Conservation (phyloP, 2,329 filamentous ascomycete species). For the Calonectria henricotiae region DNA sequence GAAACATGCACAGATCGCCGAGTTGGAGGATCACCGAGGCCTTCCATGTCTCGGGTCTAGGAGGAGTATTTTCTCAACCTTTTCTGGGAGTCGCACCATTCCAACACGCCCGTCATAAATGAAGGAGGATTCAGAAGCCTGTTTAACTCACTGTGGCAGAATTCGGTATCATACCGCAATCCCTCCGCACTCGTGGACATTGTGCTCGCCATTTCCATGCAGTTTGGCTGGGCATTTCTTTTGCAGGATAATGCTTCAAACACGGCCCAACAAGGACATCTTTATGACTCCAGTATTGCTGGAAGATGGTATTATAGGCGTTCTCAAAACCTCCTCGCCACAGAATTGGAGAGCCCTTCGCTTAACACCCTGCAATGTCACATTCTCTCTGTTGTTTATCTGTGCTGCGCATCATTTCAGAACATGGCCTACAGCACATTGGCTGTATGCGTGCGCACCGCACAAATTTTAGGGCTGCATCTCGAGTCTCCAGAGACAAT, state of each 20-base stretch:
- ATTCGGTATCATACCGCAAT: conserved; percentile 51
- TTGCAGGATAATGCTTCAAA: conserved; percentile 7
- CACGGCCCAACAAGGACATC: not conserved
- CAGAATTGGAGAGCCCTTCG: conserved; percentile 65
- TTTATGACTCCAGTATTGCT: conserved; percentile 61
- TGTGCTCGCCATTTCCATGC: conserved; percentile 68
- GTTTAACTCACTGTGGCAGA: conserved; percentile 61
- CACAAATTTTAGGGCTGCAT: conserved; percentile 66
- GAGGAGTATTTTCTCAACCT: conserved; percentile 65
- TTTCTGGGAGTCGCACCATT: conserved; percentile 65
- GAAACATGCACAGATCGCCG: not conserved
- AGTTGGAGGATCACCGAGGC: conserved; percentile 3
- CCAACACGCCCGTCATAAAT: conserved; percentile 60
- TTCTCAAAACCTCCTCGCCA: conserved; percentile 61
- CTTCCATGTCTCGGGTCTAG: conserved; percentile 61
- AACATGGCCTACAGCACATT: conserved; percentile 65
- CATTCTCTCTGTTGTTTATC: conserved; percentile 63
- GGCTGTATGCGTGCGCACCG: conserved; percentile 62
- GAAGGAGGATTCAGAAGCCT: conserved; percentile 62
- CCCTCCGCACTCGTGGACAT: conserved; percentile 69
- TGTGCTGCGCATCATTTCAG: conserved; percentile 66
- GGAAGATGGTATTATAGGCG: conserved; percentile 66
- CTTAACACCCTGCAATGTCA: conserved; percentile 67
- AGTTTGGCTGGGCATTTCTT: conserved; percentile 59
- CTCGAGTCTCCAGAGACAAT: conserved; percentile 60